Conservation (phyloP, 164 flowering plant genomes). For the Umbellularia californica region DNA sequence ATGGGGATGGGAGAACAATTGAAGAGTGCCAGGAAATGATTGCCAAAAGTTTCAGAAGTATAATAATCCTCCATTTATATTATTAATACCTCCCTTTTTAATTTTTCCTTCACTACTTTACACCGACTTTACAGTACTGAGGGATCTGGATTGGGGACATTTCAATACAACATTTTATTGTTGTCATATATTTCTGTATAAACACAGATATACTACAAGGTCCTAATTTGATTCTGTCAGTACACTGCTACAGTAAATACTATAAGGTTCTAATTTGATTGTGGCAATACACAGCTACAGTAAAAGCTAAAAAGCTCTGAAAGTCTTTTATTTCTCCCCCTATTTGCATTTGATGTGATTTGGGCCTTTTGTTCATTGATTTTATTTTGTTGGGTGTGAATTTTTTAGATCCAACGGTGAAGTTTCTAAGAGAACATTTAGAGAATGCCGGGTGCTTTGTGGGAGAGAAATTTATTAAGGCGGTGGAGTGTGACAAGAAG, state of each 20-base stretch:
- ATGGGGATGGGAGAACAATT: slow-evolving; percentile 36
- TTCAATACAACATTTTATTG: no score
- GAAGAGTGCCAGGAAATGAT: slow-evolving; percentile 79
- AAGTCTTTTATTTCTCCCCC: no score
- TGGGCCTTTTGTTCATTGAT: not conserved
- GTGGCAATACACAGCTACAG: no score
- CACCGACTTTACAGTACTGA: no score
- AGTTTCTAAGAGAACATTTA: slow-evolving; percentile 67
- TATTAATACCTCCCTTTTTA: not conserved
- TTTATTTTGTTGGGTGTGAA: not conserved
- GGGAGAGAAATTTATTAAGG: slow-evolving; percentile 63
- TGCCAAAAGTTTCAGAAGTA: slow-evolving; percentile 63
- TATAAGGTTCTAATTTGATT: no score
- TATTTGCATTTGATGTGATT: not conserved
- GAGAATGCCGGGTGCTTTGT: slow-evolving; percentile 69
- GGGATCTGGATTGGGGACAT: no score
- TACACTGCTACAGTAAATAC: no score
- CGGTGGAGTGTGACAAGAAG: slow-evolving; percentile 47
- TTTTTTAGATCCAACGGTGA: slow-evolving; percentile 71
- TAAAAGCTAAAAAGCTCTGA: no score
- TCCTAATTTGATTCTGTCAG: no score
- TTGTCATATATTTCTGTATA: not conserved
- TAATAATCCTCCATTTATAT: not conserved
- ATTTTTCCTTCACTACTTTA: not conserved
- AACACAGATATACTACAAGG: no score